Conservation (phyloP, 2,329 filamentous ascomycete species). For the Diplocarpon mali region DNA sequence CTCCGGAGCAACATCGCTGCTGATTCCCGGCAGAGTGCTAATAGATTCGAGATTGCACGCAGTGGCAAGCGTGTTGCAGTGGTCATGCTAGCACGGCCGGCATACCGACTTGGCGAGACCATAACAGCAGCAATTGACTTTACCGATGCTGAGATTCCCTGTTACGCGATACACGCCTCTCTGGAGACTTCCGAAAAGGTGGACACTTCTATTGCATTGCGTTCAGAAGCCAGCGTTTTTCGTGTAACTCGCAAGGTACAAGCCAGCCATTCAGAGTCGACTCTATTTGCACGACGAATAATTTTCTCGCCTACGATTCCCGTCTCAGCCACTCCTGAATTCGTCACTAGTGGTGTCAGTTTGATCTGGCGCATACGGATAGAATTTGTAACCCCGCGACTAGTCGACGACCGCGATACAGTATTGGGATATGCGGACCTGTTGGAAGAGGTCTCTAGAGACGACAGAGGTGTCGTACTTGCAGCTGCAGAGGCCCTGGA, state of each 20-base stretch:
- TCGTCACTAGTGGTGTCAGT: constrained; percentile 79
- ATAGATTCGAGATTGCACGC: constrained; percentile 88
- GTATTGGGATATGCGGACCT: constrained; percentile 35
- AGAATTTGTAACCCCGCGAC: constrained; percentile 77
- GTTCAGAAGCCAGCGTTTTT: constrained; percentile 76
- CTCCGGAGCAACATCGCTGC: constrained; percentile 64
- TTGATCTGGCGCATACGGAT: constrained; percentile 83
- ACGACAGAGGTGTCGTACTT: constrained; percentile 67
- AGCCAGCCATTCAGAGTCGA: constrained; percentile 67
- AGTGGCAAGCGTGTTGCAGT: constrained; percentile 87
- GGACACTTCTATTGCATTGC: constrained; percentile 66
- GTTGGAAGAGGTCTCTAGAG: constrained; percentile 68
- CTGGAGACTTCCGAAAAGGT: constrained; percentile 83
- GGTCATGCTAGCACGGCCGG: constrained; percentile 76
- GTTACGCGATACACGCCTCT: constrained; percentile 73
- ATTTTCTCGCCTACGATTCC: constrained; percentile 80
- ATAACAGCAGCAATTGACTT: constrained; percentile 82
- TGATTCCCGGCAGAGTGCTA: constrained; percentile 67
- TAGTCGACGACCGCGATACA: constrained; percentile 29
- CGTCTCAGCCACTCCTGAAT: constrained; percentile 73
- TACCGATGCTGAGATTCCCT: constrained; percentile 61
- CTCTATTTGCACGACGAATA: constrained; percentile 67
- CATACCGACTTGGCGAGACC: constrained; percentile 81
- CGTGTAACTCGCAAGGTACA: constrained; percentile 78
- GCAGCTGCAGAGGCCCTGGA: constrained; percentile 68